A percentile compares a stretch with the other conserved stretches of the same genome.
Evolutionary conservation across 2,329 filamentous ascomycete species (phyloP).

Genomic region (Arthrobotrys sphaeroides): DNA sequence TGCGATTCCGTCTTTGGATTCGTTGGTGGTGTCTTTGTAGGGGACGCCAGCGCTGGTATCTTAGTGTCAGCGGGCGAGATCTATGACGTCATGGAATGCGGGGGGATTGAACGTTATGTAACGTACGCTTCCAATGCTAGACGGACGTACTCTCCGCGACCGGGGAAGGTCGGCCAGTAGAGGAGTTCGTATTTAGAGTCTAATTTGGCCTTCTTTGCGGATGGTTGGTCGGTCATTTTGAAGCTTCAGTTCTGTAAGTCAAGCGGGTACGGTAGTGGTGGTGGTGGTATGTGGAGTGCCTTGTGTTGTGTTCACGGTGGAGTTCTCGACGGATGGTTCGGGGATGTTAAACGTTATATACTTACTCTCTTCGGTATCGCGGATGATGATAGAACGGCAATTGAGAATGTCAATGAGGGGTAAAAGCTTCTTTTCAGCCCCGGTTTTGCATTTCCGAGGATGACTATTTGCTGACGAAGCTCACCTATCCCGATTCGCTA

Average conservation of each 20-base stretch:
- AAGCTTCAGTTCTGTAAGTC: too few species aligned
- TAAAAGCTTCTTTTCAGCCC: too few species aligned
- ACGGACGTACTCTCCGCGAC: slow-evolving; percentile 78
- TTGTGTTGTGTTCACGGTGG: not conserved
- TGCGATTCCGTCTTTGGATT: slow-evolving; percentile 62
- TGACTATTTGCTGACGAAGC: slow-evolving; percentile 8
- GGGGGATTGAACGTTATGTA: slow-evolving; percentile 69
- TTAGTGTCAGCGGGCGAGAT: slow-evolving; percentile 65
- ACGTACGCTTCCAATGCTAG: slow-evolving; percentile 73
- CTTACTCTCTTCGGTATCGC: too few species aligned
- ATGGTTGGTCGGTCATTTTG: slow-evolving; percentile 9
- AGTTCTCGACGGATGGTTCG: not conserved
- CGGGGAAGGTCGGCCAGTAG: slow-evolving; percentile 77
- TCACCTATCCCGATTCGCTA: not conserved
- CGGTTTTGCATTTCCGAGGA: not conserved
- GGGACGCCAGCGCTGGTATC: slow-evolving; percentile 19
- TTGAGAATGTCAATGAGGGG: too few species aligned
- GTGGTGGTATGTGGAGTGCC: not conserved
- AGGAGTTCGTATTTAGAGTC: slow-evolving; percentile 65
- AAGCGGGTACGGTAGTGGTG: too few species aligned
- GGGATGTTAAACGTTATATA: too few species aligned
- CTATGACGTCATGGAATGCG: slow-evolving; percentile 61
- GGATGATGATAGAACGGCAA: too few species aligned
- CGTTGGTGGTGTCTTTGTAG: slow-evolving; percentile 58
- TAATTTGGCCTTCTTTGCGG: slow-evolving; percentile 25